phyloP scores from a whole-genome alignment of 768 basidiomycete species.

The Holtermannia corniformis region DNA sequence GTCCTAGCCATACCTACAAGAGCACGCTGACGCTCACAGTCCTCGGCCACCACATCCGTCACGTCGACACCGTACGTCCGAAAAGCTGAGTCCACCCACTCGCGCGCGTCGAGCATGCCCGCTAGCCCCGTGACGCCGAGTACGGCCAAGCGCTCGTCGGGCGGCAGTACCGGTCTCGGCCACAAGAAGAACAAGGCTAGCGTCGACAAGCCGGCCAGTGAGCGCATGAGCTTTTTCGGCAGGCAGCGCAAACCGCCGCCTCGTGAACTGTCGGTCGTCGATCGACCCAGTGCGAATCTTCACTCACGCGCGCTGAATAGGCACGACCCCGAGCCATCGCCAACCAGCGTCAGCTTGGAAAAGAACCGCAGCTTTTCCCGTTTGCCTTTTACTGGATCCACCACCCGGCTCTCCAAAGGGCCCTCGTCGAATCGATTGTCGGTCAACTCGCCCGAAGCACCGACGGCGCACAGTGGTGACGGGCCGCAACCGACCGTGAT shows the following conservation, averaged over 20 bases:
- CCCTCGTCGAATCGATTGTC: no score
- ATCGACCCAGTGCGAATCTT: background rate
- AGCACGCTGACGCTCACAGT: no score
- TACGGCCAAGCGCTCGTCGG: conserved; percentile 9
- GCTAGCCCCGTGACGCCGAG: conserved; percentile 32
- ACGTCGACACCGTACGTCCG: background rate
- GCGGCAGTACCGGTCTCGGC: conserved; percentile 18
- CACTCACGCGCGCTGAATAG: no score
- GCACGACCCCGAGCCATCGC: background rate
- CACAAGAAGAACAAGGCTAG: conserved; percentile 38
- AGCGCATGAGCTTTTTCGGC: conserved; percentile 66
- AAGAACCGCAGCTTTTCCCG: background rate
- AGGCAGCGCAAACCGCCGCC: conserved; percentile 69
- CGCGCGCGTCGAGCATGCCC: conserved; percentile 22
- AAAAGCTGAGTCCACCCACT: background rate
- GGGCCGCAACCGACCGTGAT: conserved; percentile 52
- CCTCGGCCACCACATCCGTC: background rate
- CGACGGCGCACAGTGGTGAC: conserved; percentile 3
- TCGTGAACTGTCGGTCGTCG: conserved; percentile 47
- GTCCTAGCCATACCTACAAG: no score
- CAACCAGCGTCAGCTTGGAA: background rate
- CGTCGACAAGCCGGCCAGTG: conserved; percentile 30
- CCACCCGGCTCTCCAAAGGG: background rate
- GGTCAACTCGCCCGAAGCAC: conserved; percentile 5
- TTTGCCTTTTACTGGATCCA: background rate